Evolutionary conservation across 2,329 filamentous ascomycete genomes (phyloP).

Genomic region (Alternaria incomplexa): DNA sequence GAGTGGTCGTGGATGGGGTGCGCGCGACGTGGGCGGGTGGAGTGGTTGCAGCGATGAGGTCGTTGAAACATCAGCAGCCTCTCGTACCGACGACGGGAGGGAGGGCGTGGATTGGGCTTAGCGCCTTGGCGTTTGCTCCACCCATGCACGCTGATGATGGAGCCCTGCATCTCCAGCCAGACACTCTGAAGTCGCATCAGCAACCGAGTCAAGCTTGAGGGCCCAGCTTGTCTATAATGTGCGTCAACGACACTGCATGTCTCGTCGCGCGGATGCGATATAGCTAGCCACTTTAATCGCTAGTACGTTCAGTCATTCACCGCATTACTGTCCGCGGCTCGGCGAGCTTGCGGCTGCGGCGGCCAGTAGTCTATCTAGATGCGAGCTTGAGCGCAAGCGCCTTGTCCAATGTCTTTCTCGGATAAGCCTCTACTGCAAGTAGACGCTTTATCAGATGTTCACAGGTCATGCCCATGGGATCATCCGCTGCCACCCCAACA

Average conservation of each 20-base stretch:
- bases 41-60: conserved; percentile 17
- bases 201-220: conserved; percentile 1
- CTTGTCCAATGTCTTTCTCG: not conserved
- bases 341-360: conserved; percentile 7
- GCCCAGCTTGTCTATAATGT: not conserved
- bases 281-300: not conserved
- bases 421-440: conserved; percentile 4
- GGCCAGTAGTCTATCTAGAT: conserved; percentile 3
- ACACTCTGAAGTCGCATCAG: not conserved
- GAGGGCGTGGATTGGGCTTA: conserved; percentile 1
- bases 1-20: conserved; percentile 6
- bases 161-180: conserved; percentile 2
- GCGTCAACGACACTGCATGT: not conserved
- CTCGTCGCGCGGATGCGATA: not conserved
- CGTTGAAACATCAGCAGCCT: conserved; percentile 7
- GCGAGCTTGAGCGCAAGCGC: not conserved
- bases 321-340: not conserved
- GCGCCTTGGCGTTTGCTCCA: conserved; percentile 4
- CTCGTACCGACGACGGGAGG: not conserved
- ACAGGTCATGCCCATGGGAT: conserved; percentile 21
- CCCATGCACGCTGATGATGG: not conserved
- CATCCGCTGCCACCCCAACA: conserved; percentile 13
- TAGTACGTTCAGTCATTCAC: not conserved
- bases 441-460: conserved; percentile 21
- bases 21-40: conserved; percentile 6